phyloP scores from a whole-genome alignment of 257 asterid species.

The Cynanchum wilfordii region DNA sequence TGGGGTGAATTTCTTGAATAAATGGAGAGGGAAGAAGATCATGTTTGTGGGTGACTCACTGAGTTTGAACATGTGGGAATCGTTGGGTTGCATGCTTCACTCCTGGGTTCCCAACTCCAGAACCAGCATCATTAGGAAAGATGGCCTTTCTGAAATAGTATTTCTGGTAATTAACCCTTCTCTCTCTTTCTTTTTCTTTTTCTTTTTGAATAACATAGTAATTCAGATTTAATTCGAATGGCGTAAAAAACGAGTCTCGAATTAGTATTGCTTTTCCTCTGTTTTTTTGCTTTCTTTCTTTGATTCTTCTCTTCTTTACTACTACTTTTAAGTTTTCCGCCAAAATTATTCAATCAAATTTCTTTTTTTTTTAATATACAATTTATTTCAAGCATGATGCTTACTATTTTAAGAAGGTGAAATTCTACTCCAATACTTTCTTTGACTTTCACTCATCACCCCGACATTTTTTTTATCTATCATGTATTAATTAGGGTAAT shows the following conservation, averaged over 20 bases:
- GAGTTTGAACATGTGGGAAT: conserved; percentile 95
- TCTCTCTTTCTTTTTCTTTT: not conserved
- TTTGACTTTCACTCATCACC: no score
- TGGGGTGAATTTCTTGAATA: conserved; percentile 72
- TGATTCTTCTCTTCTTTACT: not conserved
- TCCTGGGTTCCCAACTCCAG: conserved; percentile 56
- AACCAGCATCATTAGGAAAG: conserved; percentile 37
- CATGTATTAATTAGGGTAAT: no score
- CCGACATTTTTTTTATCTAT: no score
- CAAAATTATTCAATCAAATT: no score
- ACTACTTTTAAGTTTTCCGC: no score
- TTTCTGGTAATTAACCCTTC: conserved; percentile 49
- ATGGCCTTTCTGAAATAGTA: conserved; percentile 40
- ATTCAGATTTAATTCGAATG: no score
- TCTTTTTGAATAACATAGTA: no score
- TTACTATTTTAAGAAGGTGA: conserved; percentile 13
- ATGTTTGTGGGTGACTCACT: conserved; percentile 97
- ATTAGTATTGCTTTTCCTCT: no score
- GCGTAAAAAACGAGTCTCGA: no score
- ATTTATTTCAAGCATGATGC: conserved; percentile 27
- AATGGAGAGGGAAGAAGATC: conserved; percentile 77
- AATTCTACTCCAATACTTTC: no score
- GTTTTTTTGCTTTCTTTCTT: no score
- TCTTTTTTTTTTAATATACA: not conserved
- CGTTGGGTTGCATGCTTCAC: conserved; percentile 87